Evolutionary conservation across 768 basidiomycete species (phyloP), one percentile per base, ranked within the genome.

Genomic region (Boletus rufocinnamomeus): DNA sequence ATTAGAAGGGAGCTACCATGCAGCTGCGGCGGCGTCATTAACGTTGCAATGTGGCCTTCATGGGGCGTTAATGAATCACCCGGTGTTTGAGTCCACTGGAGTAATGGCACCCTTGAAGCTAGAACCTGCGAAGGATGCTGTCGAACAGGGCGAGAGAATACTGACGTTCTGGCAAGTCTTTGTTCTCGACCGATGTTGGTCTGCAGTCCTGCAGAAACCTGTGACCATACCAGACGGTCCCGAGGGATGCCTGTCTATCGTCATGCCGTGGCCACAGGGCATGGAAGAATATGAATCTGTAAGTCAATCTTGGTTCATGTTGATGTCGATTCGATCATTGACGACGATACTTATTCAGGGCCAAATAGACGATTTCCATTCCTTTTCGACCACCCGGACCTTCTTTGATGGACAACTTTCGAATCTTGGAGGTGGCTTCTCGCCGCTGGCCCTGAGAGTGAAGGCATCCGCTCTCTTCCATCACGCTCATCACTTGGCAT

Each of bases 151-250:
- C 48, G 88, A 91, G 67, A 79, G 88, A 43, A 85, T 91, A 56
- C 71, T 86, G 40, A 80, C 89, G 0, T 93, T 93, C 64, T 93
- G 91, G 91, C 88, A 91, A 68, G 88, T 89, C 13, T 93, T 85
- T 72, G 83, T 84, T 65, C 76, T 92, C 62, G 91, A 93, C 72
- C 83, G 86, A 32, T 90, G 88, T 67, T 91, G 89, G 88, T 89
- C 89, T 23, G 84, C 87, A 6, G 82, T 84, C 11, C 79, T 91
- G 7, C 85, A 84, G 32, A 86, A 86, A 60, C 88, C 89, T 6
- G 75, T 79, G 11, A 77, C 84, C 43, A 83, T 92, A 43, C 82
- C 84, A 17, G 89, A 92, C 62, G 82, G 83, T 50, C 76, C 79
- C 37, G 80, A 84, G 54, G 75, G 80, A 13, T 80, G 77, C 63